Evolutionary conservation across 164 flowering plant species (phyloP), one percentile per base, ranked within the genome.

Genomic region (Stephania yunnanensis): DNA sequence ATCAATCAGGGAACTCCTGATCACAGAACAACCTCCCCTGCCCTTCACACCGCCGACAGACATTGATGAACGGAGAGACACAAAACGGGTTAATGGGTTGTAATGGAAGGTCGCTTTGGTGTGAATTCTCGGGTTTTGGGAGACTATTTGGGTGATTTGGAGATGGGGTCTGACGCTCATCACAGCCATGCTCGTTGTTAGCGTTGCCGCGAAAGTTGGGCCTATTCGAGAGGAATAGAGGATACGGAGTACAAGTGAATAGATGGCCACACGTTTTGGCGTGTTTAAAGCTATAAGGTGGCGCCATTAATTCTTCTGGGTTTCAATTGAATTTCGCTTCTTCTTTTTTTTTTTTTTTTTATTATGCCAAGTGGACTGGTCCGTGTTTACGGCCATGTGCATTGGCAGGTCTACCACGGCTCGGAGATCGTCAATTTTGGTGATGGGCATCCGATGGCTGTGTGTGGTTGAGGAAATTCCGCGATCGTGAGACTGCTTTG

Each of bases 1-100:
- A 0, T 93, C 98, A 71, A 95, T 95, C 87, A 95, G 82, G 42
- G 98, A 89, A 81, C 94, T 85, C 85, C 82, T 87, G 46, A 91
- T 74, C 45, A 73, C 70, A 48, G 81, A 52, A 0, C 76, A 46
- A 15, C 74, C 68, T 10, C 63, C n/a, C 44, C 36, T 53, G n/a
- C 42, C 42, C 1, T 36, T 36, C 2, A 36, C 42, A 36, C 3
- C 25, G 25, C 25, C 25, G 25, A 71, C 53, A 52, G 73, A 29
- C 42, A 68, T 63, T 44, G 69, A 72, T 44, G 69, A 72, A 31
- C 72, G 13, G 58, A 71, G 74, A 30, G 73, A 50, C 10, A 74
- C 74, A 19, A 75, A 30, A 10, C 67, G 46, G 63, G 64, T 45
- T 58, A 87, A 78, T 8, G 75, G 78, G 73, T 85, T 81, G n/a